Evolutionary conservation across 225 moss, liverwort and hornwort species (phyloP), one percentile per base, ranked within the genome.

Genomic region (Lunularia cruciata): DNA sequence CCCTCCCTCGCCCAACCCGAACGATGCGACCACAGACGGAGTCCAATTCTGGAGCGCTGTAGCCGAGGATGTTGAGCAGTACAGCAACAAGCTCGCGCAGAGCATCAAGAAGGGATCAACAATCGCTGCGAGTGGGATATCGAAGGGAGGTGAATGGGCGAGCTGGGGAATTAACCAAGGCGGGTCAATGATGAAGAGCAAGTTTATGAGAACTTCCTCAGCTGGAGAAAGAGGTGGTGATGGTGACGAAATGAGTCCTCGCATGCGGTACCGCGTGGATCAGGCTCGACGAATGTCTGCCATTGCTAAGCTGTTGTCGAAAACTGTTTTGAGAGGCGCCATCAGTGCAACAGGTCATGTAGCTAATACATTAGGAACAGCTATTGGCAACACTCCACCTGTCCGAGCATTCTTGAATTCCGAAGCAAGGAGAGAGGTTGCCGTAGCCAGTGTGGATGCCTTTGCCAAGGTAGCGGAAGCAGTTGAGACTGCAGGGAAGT

Each of bases 211-310:
- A 19, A 40, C 40, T 6, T 61, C 65, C 0, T 39, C 42, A 0
- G 73, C 59, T 0, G 28, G 51, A 0, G 32, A 30, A 14, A 13
- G 46, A 3, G 26, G 26, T 6, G 35, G 22, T 0, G 23, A 27
- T 0, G 22, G 22, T 4, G 81, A 57, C 0, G 77, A 63, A 40
- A 72, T 89, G 28, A 91, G 91, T 22, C 79, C 89, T 0, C 83
- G 91, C n/a, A 89, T 95, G 89, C 70, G 77, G 63, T 76, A 84
- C 22, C 85, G 94, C n/a, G 82, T 91, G 47, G 89, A 86, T 8
- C 91, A 95, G 59, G 94, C 91, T 6, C 89, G 91, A 8, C 87
- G 91, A 0, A 91, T 95, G 94, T 95, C 94, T 0, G 94, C 91
- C 0, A 86, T 95, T 0, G 91, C 88, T 7, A 95, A 95, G 69